These are phyloP conservation scores for Blastobotrys mokoenaii DNA, from an alignment of 805 yeast genomes.

Conservation along the genomic window DNA sequence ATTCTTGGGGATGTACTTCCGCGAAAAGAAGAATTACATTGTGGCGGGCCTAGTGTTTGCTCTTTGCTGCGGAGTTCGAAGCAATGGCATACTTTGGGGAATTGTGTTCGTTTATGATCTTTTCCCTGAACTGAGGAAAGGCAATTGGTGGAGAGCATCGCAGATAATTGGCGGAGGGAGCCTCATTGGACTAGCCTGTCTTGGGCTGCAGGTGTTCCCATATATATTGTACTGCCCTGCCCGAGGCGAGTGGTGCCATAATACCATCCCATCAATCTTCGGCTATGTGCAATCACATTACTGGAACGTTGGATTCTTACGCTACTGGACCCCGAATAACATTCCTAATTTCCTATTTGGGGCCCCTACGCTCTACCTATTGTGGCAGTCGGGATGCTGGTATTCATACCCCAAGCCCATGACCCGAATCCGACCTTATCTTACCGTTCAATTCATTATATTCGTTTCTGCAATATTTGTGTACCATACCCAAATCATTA, in stretches of 20 bases:
- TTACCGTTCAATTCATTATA: constrained; percentile 28
- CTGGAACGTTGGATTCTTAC: constrained; percentile 78
- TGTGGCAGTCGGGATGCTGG: constrained; percentile 29
- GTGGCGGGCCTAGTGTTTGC: constrained; percentile 49
- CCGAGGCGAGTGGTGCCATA: constrained; percentile 71
- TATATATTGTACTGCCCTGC: constrained; percentile 57
- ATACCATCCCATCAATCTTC: constrained; percentile 50
- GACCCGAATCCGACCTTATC: background rate
- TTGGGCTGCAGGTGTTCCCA: constrained; percentile 43
- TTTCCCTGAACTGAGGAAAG: constrained; percentile 14
- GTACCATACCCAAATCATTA: constrained; percentile 83
- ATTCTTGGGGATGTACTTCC: constrained; percentile 45
- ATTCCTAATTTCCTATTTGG: constrained; percentile 77
- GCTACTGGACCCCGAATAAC: constrained; percentile 76
- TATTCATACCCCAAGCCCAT: background rate
- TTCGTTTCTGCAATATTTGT: constrained; percentile 44
- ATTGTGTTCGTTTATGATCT: constrained; percentile 54
- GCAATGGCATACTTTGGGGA: constrained; percentile 74
- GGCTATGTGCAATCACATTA: constrained; percentile 67
- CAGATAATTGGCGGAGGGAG: constrained; percentile 45
- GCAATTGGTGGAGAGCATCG: constrained; percentile 12
- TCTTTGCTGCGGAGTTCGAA: constrained; percentile 53
- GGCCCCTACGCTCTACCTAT: constrained; percentile 50
- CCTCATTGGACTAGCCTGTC: constrained; percentile 39
- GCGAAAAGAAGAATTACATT: constrained; percentile 38